phyloP scores from a whole-genome alignment of 768 basidiomycete genomes.

The Hysterangium stoloniferum region DNA sequence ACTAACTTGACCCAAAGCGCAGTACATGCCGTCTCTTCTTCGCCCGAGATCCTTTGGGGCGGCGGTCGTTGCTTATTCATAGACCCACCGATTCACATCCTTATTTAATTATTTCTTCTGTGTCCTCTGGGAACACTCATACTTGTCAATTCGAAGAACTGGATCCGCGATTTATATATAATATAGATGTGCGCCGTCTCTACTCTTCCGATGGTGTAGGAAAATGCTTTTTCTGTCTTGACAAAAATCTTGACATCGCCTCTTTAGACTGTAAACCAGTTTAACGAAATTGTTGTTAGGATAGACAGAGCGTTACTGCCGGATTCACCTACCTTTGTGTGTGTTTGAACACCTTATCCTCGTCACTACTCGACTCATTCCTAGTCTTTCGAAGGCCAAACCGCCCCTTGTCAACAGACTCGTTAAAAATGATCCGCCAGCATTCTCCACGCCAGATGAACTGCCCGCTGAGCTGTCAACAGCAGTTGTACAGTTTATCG shows the following conservation, averaged over 20 bases:
- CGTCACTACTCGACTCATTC: not conserved
- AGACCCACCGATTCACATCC: constrained; percentile 41
- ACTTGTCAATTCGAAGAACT: constrained; percentile 55
- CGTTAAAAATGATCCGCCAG: not conserved
- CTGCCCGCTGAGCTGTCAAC: constrained; percentile 3
- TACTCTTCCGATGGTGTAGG: constrained; percentile 20
- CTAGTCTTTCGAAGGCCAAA: not conserved
- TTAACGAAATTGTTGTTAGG: not conserved
- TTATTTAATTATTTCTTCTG: constrained; percentile 57
- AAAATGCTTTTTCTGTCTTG: constrained; percentile 3
- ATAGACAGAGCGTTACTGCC: not conserved
- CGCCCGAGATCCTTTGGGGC: constrained; percentile 76
- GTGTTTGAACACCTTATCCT: not conserved
- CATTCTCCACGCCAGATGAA: not conserved
- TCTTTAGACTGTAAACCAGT: not conserved
- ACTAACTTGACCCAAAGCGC: not conserved
- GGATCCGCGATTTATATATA: constrained; percentile 47
- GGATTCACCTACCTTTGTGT: not conserved
- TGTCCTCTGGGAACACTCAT: constrained; percentile 42
- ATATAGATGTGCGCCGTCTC: constrained; percentile 37
- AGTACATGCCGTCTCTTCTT: constrained; percentile 48
- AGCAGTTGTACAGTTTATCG: constrained; percentile 15
- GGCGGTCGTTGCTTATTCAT: constrained; percentile 76
- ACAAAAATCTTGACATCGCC: not conserved
- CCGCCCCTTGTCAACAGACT: not conserved